Percentiles rank a stretch among this genome's conserved stretches.
Evolutionary conservation across 192 early-diverging fungal genomes (phyloP).

Genomic region (Pecoramyces ruminantium): DNA sequence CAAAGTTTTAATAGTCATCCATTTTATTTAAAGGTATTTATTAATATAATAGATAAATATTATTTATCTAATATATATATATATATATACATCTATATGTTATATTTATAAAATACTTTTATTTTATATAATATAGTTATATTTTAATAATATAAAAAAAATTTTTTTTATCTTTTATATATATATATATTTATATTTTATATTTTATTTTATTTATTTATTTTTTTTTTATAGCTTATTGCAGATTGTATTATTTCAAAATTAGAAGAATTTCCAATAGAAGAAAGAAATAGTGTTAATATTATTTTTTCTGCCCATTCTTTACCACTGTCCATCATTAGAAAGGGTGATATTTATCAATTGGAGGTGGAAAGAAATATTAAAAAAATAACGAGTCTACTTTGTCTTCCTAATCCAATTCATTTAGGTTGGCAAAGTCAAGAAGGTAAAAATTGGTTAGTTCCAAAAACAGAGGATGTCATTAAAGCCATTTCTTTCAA

Average conservation of each 20-base stretch:
- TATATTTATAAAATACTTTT: too few species aligned
- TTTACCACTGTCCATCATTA: constrained; percentile 80
- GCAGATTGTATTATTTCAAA: constrained; percentile 56
- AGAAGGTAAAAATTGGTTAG: constrained; percentile 87
- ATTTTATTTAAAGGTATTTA: neutral
- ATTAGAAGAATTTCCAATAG: constrained; percentile 42
- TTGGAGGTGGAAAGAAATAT: constrained; percentile 75
- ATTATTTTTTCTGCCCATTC: constrained; percentile 94
- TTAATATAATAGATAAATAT: too few species aligned
- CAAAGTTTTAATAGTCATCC: neutral
- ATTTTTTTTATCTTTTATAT: too few species aligned
- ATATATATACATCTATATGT: too few species aligned
- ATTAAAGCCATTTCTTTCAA: constrained; percentile 10
- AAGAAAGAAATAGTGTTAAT: constrained; percentile 50
- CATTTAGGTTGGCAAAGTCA: constrained; percentile 89
- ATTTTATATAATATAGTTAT: too few species aligned
- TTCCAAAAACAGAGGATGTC: constrained; percentile 68
- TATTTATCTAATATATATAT: too few species aligned
- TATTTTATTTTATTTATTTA: too few species aligned
- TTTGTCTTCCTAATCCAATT: constrained; percentile 62
- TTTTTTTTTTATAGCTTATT: constrained; percentile 35
- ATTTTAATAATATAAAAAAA: too few species aligned
- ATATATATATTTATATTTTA: too few species aligned
- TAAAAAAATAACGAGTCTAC: constrained; percentile 55
- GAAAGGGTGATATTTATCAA: constrained; percentile 78